A percentile compares a stretch with the other conserved stretches of the same genome.
Conservation (phyloP, 768 basidiomycete genomes). For the Exsudoporus frostii region DNA sequence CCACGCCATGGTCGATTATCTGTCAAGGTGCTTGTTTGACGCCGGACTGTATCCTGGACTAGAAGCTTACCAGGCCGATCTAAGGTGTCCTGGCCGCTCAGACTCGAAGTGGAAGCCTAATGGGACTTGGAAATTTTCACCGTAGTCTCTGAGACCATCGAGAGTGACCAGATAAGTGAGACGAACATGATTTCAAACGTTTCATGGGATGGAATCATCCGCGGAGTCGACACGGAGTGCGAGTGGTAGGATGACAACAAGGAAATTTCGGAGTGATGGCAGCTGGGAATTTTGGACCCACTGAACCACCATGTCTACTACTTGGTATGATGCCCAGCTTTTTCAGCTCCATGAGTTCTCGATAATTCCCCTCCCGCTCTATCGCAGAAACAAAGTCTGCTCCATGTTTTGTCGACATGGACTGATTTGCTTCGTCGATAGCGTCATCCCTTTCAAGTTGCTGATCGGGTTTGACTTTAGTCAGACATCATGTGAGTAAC, state of each 20-base stretch:
- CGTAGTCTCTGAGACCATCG: not conserved
- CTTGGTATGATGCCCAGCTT: too few relatives aligned
- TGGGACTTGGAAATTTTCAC: not conserved
- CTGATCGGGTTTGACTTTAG: constrained; percentile 73
- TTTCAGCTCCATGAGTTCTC: constrained; percentile 84
- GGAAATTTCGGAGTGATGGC: not conserved
- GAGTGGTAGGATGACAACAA: too few relatives aligned
- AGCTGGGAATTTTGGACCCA: not conserved
- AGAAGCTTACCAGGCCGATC: not conserved
- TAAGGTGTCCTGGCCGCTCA: not conserved
- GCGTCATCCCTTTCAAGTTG: constrained; percentile 65
- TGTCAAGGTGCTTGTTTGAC: not conserved
- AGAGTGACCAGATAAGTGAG: not conserved
- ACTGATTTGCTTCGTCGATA: constrained; percentile 56
- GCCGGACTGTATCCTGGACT: not conserved
- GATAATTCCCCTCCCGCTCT: constrained; percentile 65
- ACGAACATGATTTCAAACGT: not conserved
- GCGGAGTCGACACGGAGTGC: not conserved
- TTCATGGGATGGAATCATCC: not conserved
- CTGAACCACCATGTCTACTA: too few relatives aligned
- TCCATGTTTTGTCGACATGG: constrained; percentile 53
- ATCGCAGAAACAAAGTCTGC: constrained; percentile 61
- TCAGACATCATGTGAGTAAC: constrained; percentile 57
- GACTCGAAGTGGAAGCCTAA: not conserved
- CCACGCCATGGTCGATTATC: not conserved